Base-by-base conservation (phyloP, 2,329 filamentous ascomycete genomes). In the Emydomyces testavorans region DNA sequence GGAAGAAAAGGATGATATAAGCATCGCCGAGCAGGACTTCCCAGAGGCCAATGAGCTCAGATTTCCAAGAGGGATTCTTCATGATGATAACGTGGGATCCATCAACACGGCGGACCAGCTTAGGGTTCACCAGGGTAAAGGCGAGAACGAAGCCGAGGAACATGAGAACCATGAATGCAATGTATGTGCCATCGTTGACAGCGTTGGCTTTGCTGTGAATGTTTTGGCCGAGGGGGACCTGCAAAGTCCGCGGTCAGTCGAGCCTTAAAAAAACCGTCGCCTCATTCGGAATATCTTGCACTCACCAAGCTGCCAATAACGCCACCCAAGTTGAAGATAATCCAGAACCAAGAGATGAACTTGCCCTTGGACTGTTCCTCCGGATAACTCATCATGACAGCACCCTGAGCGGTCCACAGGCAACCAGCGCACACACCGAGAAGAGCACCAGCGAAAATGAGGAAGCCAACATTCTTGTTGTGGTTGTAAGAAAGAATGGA, bases 291-390 rank as follows among this genome's bases (percentile, higher is more conserved):
- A 18, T 21, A 4, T 16, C 16, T 6, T 1, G 13, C 49, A 62
- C 74, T 62, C 66, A 79, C 76, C 70, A 80, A 62, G 59, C 82
- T 80, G 53, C 89, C 89, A 64, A 95, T 86, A 52, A 94, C 88
- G 58, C 81, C 88, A 57, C 89, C 89, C 50, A 89, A 66, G 67
- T 94, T 94, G 75, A 94, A 95, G 60, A 95, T 93, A 64, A 88
- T 80, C 89, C 89, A 94, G 69, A 94, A 94, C 71, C 80, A 81
- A 52, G 84, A 84, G 63, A 94, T 94, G 65, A 88, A 94, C 51
- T 82, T 80, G 37, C 89, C 89, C 73, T 94, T 94, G 54, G 79
- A 77, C 28, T 78, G 66, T 67, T 94, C 89, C 16, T 77, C 72
- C 1, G 88, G 88, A 64, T 94, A 94, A 34, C 84, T 80, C 79